Evolutionary conservation across 2,329 filamentous ascomycete genomes (phyloP).

Genomic region (Alternaria consortialis): DNA sequence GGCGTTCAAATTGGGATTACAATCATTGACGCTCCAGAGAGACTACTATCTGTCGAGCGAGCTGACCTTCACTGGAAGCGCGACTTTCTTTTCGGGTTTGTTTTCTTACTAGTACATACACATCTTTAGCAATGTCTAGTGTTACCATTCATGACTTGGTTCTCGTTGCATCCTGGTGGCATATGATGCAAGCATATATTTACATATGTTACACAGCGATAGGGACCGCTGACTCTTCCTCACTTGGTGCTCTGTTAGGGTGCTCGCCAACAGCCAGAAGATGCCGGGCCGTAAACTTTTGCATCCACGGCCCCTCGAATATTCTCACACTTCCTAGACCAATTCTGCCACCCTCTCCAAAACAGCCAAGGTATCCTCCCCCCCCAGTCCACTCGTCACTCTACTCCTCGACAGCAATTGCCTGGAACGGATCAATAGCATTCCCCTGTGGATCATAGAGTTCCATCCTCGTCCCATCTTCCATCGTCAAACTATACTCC

Average conservation of each 20-base stretch:
- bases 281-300: not conserved
- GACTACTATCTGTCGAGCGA: constrained; percentile 11
- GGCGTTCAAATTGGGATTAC: constrained; percentile 13
- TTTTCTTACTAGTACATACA: not conserved
- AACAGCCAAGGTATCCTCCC: not conserved
- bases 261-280: not conserved
- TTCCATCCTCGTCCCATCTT: constrained; percentile 73
- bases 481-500: constrained; percentile 84
- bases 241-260: not conserved
- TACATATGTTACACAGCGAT: constrained; percentile 25
- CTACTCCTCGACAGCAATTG: constrained; percentile 38
- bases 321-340: not conserved
- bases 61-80: constrained; percentile 5
- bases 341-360: not conserved
- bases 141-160: not conserved
- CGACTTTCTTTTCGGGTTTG: not conserved
- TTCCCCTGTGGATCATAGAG: constrained; percentile 71
- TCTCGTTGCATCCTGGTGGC: constrained; percentile 1
- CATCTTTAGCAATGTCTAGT: constrained; percentile 1
- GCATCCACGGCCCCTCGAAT: rapidly evolving
- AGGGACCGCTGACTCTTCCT: not conserved
- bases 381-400: not conserved
- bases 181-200: constrained; percentile 23
- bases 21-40: constrained; percentile 4
- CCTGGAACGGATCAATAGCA: constrained; percentile 69